Evolutionary conservation across 495 filamentous ascomycete genomes (phyloP).

Genomic region (Physcia stellaris): DNA sequence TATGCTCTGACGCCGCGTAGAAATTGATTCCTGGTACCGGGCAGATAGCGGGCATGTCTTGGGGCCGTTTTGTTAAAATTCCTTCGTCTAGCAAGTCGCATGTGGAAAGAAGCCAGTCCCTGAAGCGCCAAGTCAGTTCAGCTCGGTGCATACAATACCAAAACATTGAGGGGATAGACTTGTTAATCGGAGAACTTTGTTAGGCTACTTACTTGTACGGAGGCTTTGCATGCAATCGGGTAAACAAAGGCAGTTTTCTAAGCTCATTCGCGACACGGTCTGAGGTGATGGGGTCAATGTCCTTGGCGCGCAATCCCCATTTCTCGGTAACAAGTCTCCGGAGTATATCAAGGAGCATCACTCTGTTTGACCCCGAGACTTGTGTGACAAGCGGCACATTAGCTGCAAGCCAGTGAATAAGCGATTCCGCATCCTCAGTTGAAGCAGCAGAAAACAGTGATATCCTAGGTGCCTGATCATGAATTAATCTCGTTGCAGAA

Average conservation of each 20-base stretch:
- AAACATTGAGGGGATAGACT: not conserved
- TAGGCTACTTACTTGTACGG: slow-evolving; percentile 6
- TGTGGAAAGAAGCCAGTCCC: too few species aligned
- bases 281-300: too few species aligned
- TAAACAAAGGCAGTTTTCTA: slow-evolving; percentile 11
- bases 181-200: too few species aligned
- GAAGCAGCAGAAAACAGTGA: too few species aligned
- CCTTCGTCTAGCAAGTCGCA: too few species aligned
- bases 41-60: slow-evolving; percentile 5
- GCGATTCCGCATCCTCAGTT: not conserved
- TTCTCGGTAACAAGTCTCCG: not conserved
- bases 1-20: slow-evolving; percentile 1
- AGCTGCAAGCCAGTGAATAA: slow-evolving; percentile 7
- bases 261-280: too few species aligned
- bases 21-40: slow-evolving; percentile 5
- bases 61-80: too few species aligned
- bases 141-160: not conserved
- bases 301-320: too few species aligned
- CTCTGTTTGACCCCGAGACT: not conserved
- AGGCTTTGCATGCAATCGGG: not conserved
- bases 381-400: not conserved
- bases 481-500: too few species aligned
- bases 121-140: too few species aligned
- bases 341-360: not conserved
- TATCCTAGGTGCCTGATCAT: too few species aligned